Evolutionary conservation across 805 yeast genomes (phyloP), one percentile per base, ranked within the genome.

Genomic region (Groenewaldozyma salmanticensis): DNA sequence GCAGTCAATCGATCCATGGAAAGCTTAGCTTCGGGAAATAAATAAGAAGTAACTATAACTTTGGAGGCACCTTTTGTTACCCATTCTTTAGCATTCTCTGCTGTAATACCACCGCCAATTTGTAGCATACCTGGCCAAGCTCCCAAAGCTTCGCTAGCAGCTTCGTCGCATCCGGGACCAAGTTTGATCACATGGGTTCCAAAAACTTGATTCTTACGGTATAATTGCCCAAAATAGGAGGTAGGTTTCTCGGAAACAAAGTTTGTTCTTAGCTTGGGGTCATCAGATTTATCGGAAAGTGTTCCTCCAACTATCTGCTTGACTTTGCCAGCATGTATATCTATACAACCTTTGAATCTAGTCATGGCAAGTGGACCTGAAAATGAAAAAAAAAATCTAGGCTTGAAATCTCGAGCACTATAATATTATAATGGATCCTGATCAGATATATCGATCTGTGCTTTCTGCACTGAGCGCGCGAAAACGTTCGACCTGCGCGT

Each of bases 291-390:
- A n/a, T 60, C 61, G 0, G 71, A 68, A 17, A 92, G 66, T 0
- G 96, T 82, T 0, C 96, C 95, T 4, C 98, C 99, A 1, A 92
- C 96, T 40, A 92, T 92, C 59, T 92, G 98, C 55, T 92, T 92
- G 46, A 92, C 98, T 51, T 84, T 81, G 1, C 98, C 98, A 5
- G 81, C 74, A 60, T 92, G 99, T 44, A 92, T 78, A 58, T 92
- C 98, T 31, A 92, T 90, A 56, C 99, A 92, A 1, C 96, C 97
- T 53, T 88, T 75, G 63, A 85, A 92, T 39, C 71, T 70, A 0
- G 96, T 88, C 96, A 88, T 87, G 20, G 27, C 17, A n/a, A 45
- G 29, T 13, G 13, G 36, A 9, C 13, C 18, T 20, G 16, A 32
- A 33, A 27, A n/a, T 19, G 15, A 15, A 13, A n/a, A 31, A 17